Base-by-base conservation (phyloP, 2,329 filamentous ascomycete species). In the Trichoderma pleuroti region DNA sequence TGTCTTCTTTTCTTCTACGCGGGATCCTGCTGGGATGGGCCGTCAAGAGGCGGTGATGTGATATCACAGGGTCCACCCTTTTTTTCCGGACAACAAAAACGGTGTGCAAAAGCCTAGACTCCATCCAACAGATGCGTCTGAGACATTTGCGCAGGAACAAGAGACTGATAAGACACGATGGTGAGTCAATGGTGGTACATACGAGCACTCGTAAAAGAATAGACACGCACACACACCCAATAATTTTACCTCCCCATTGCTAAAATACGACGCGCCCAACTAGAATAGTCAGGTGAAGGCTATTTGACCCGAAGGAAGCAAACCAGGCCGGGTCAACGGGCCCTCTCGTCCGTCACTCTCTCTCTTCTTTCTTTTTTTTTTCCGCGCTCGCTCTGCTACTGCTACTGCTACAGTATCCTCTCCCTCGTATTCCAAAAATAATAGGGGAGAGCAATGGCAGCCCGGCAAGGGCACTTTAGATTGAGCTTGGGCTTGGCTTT, bases 11-110 rank as follows among this genome's bases (percentile, higher is more conserved):
- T n/a, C 6, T 8, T 2, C 5, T 34, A 34, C 36, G 32, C 54
- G 32, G 32, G 36, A 52, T 49, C 28, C 10, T 28, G 9, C 12
- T 57, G 36, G 64, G 56, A 68, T 36, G 65, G 65, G 39, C 65
- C 56, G 65, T 36, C 65, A 61, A 68, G 65, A 68, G 54, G 65
- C 56, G 39, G 56, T 68, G 65, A 68, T 66, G 49, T 30, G 49
- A 61, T 68, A 68, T 61, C 65, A 68, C 65, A 32, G 36, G 65
- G 56, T 49, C 65, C 39, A 34, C 65, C n/a, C 30, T 24, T 34
- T 24, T 34, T 56, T 26, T 28, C 46, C 21, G 32, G 5, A 66
- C 36, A 66, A 54, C 49, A 54, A 52, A 46, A 56, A 36, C 59
- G 59, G 59, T 62, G 36, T 62, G 32, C 32, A 36, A 36, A 30